Evolutionary conservation across 2,329 filamentous ascomycete species (phyloP).

Genomic region (Aspergillus floridensis): DNA sequence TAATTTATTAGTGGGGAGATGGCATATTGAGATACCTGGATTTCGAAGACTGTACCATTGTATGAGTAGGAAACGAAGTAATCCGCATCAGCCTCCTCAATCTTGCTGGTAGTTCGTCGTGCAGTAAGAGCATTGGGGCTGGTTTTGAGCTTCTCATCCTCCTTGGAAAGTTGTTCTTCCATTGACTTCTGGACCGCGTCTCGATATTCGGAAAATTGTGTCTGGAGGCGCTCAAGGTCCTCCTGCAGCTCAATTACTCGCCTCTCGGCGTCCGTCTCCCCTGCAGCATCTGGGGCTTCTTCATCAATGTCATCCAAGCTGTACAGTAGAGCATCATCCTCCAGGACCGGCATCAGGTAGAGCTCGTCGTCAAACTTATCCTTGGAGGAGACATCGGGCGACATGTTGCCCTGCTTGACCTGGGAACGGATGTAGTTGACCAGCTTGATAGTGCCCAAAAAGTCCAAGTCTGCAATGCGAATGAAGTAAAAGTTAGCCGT

Average conservation of each 20-base stretch:
- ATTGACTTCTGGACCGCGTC: slow-evolving; percentile 65
- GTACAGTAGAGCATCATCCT: slow-evolving; percentile 87
- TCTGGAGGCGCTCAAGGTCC: slow-evolving; percentile 58
- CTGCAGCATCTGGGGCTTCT: slow-evolving; percentile 26
- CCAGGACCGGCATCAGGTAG: slow-evolving; percentile 78
- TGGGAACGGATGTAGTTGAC: slow-evolving; percentile 64
- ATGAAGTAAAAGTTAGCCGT: slow-evolving; percentile 16
- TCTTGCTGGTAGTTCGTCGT: slow-evolving; percentile 29
- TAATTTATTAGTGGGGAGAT: slow-evolving; percentile 30
- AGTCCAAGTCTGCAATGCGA: slow-evolving; percentile 59
- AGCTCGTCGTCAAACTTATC: slow-evolving; percentile 71
- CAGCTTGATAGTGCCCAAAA: slow-evolving; percentile 69
- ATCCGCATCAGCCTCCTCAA: slow-evolving; percentile 55
- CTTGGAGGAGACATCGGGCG: slow-evolving; percentile 58
- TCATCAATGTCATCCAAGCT: slow-evolving; percentile 73
- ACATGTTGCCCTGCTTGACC: slow-evolving; percentile 45
- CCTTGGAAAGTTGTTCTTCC: slow-evolving; percentile 62
- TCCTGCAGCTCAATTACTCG: slow-evolving; percentile 60
- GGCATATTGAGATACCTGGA: not conserved
- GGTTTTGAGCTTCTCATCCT: slow-evolving; percentile 44
- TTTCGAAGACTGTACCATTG: slow-evolving; percentile 56
- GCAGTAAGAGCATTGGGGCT: slow-evolving; percentile 25
- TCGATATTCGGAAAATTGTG: slow-evolving; percentile 65
- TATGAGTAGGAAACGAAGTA: slow-evolving; percentile 66
- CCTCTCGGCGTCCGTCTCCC: slow-evolving; percentile 41